Conservation (phyloP, 371 early-diverging fungal genomes). For the Batkoa obscura region DNA sequence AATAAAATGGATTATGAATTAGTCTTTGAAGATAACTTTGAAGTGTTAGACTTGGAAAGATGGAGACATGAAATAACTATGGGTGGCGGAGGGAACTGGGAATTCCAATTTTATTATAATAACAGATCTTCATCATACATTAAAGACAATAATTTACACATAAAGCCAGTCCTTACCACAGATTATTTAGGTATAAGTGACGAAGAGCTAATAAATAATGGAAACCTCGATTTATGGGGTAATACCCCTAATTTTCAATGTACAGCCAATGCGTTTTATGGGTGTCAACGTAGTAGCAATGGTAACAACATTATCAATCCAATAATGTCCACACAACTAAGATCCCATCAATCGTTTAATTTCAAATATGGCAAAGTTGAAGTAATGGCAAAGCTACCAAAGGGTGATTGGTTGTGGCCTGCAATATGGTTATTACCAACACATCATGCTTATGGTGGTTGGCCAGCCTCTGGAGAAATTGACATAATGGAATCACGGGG, state of each 20-base stretch:
- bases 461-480: constrained; percentile 49
- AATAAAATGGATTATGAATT: no score
- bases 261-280: constrained; percentile 18
- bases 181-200: constrained; percentile 12
- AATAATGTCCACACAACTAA: constrained; percentile 34
- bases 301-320: constrained; percentile 38
- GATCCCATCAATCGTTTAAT: constrained; percentile 24
- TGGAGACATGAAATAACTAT: constrained; percentile 6
- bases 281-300: constrained; percentile 29
- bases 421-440: constrained; percentile 48
- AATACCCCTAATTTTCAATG: constrained; percentile 15
- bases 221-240: constrained; percentile 15
- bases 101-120: constrained; percentile 33
- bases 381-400: constrained; percentile 37
- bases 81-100: constrained; percentile 19
- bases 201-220: constrained; percentile 9
- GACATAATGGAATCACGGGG: constrained; percentile 33
- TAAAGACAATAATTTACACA: constrained; percentile 32
- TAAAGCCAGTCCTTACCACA: constrained; percentile 39
- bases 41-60: background rate
- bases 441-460: constrained; percentile 34
- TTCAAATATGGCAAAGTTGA: constrained; percentile 38
- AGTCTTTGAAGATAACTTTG: constrained; percentile 7
- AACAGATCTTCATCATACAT: constrained; percentile 42
- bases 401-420: constrained; percentile 50